Conservation (phyloP, 78 protist genomes). For the Salpingoeca rosetta region DNA sequence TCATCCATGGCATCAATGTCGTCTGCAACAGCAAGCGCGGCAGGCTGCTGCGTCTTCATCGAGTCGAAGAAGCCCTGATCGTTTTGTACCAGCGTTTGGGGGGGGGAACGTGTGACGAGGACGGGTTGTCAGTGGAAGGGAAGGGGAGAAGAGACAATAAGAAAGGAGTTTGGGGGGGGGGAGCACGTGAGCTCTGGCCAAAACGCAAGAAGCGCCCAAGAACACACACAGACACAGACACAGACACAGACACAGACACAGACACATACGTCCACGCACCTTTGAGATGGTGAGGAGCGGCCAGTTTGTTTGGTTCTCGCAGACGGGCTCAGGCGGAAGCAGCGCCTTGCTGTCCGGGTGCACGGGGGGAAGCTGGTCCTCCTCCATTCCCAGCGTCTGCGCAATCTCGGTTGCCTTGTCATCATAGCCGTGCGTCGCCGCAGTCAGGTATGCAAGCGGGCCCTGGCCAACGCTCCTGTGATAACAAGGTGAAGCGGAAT, state of each 20-base stretch:
- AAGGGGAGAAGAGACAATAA: background rate
- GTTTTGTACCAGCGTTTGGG: slow-evolving; percentile 27
- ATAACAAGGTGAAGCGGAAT: no score
- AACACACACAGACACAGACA: background rate
- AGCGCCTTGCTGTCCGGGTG: slow-evolving; percentile 17
- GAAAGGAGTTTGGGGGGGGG: background rate
- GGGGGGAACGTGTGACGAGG: background rate
- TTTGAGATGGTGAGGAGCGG: slow-evolving; percentile 32
- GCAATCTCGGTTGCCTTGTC: slow-evolving; percentile 34
- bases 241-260: background rate
- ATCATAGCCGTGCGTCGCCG: slow-evolving; percentile 70
- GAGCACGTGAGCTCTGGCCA: background rate
- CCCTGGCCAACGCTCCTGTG: background rate
- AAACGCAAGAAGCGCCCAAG: background rate
- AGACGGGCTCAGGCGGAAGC: slow-evolving; percentile 56
- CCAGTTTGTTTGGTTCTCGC: slow-evolving; percentile 24
- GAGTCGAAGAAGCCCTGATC: slow-evolving; percentile 52
- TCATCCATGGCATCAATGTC: slow-evolving; percentile 4
- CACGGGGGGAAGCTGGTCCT: background rate
- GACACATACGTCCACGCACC: no score
- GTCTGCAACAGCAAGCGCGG: background rate
- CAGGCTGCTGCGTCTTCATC: slow-evolving; percentile 2
- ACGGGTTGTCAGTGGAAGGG: background rate
- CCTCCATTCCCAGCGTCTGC: background rate
- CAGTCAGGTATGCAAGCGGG: slow-evolving; percentile 77